Evolutionary conservation across 1,284 basidiomycete genomes (phyloP), one percentile per base, ranked within the genome.

Genomic region (Microbotryum saponariae): DNA sequence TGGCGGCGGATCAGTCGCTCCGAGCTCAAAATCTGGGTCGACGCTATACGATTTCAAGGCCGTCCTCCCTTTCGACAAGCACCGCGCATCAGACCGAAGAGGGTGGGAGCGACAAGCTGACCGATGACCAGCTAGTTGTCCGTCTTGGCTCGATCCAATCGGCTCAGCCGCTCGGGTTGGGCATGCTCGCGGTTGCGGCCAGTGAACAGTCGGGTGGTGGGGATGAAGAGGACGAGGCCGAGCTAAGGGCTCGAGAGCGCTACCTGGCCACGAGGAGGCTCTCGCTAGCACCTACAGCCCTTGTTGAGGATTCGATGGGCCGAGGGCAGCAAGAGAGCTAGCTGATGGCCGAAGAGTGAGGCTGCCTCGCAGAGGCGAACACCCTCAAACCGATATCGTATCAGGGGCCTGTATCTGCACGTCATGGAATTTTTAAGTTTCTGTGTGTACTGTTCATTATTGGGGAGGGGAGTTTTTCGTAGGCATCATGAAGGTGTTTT

Each of bases 171-270:
- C 23, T 64, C 31, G 62, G 62, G 3, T 49, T 64, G 1, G 62
- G 62, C 14, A 61, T 64, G 62, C 56, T 64, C 14, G 54, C 50
- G 6, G 56, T 60, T 14, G 62, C 62, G 10, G 33, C 48, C 1
- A 53, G 51, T 53, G 51, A n/a, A 9, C 27, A 33, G 29, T 23
- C 54, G 37, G 33, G 33, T 14, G n/a, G 33, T 29, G 56, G 1
- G 33, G 45, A 56, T 29, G 55, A 46, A 29, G 53, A 51, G 20
- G 23, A 54, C 31, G 58, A 54, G 12, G 21, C n/a, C 37, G 37
- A 54, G 37, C 52, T 44, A 21, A 37, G 23, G 25, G 50, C 21
- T 29, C n/a, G 37, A 7, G 33, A 46, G 27, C 9, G 42, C 5
- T 52, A 53, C 31, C 18, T 48, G 42, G 44, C n/a, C 14, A 53